These are phyloP conservation scores for Penicillium waksmanii DNA, from an alignment of 495 filamentous ascomycete genomes.

Conservation along the genomic window DNA sequence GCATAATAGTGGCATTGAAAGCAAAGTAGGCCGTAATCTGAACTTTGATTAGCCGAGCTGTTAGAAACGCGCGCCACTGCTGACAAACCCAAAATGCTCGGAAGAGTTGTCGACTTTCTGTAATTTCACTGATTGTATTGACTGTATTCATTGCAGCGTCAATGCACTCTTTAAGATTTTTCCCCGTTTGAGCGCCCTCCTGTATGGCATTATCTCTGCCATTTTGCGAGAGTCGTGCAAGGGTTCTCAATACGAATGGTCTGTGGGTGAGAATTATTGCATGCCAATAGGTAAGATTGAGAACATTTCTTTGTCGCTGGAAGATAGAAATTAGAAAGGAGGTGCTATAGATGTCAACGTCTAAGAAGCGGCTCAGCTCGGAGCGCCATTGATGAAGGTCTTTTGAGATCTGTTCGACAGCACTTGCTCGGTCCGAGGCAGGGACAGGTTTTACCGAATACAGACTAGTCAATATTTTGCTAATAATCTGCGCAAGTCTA, in stretches of 20 bases:
- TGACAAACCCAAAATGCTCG: slow-evolving; percentile 11
- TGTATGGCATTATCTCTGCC: background rate
- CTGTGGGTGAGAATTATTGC: slow-evolving; percentile 10
- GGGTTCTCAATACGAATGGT: slow-evolving; percentile 5
- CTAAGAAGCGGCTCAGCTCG: slow-evolving; percentile 2
- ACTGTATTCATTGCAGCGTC: slow-evolving; percentile 7
- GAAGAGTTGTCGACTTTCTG: slow-evolving; percentile 6
- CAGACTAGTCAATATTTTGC: slow-evolving; percentile 3
- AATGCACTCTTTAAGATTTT: slow-evolving; percentile 1
- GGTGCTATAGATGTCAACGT: slow-evolving; percentile 4
- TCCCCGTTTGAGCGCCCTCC: background rate
- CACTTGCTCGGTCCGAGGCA: background rate
- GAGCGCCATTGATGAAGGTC: slow-evolving; percentile 6
- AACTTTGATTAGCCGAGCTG: background rate
- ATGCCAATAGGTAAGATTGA: slow-evolving; percentile 13
- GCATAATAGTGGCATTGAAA: slow-evolving; percentile 5
- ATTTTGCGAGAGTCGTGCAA: background rate
- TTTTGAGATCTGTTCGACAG: background rate
- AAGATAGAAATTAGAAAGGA: slow-evolving; percentile 7
- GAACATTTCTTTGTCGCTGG: slow-evolving; percentile 12
- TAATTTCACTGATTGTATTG: slow-evolving; percentile 10
- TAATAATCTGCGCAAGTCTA: slow-evolving; percentile 9
- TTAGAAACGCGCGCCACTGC: background rate
- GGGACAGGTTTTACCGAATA: slow-evolving; percentile 7
- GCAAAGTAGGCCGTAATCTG: slow-evolving; percentile 10